Percentiles rank a stretch among this genome's conserved stretches.
Evolutionary conservation across 2,329 filamentous ascomycete species (phyloP).

Genomic region (Juglanconis sp.): DNA sequence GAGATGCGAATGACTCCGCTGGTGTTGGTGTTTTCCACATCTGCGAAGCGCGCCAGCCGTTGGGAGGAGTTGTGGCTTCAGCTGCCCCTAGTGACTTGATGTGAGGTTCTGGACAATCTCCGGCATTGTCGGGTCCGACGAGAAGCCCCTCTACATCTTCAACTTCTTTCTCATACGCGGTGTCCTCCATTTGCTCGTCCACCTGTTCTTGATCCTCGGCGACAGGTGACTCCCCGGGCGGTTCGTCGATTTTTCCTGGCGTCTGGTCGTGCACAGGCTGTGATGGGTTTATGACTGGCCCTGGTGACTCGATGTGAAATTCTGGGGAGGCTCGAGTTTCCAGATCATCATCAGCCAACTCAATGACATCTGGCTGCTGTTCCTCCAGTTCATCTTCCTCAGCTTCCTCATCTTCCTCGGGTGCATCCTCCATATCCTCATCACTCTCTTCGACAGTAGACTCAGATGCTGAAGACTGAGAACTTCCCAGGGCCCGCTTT

Average conservation of each 20-base stretch:
- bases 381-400: not conserved
- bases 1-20: conserved; percentile 11
- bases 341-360: not conserved
- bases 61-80: not conserved
- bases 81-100: not conserved
- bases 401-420: not conserved
- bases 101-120: conserved; percentile 1
- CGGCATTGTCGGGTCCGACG: not conserved
- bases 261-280: not conserved
- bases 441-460: conserved; percentile 1
- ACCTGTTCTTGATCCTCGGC: not conserved
- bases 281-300: not conserved
- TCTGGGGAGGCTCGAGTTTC: not conserved
- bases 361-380: not conserved
- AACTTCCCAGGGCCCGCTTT: conserved; percentile 3
- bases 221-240: not conserved
- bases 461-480: not conserved
- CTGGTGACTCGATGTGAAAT: not conserved
- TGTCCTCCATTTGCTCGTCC: not conserved
- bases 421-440: not conserved
- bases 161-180: not conserved
- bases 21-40: not conserved
- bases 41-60: not conserved
- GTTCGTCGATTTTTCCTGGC: not conserved
- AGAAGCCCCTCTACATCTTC: not conserved